These are phyloP conservation scores for Steccherinum ochraceum DNA, from an alignment of 768 basidiomycete species.

Conservation along the genomic window DNA sequence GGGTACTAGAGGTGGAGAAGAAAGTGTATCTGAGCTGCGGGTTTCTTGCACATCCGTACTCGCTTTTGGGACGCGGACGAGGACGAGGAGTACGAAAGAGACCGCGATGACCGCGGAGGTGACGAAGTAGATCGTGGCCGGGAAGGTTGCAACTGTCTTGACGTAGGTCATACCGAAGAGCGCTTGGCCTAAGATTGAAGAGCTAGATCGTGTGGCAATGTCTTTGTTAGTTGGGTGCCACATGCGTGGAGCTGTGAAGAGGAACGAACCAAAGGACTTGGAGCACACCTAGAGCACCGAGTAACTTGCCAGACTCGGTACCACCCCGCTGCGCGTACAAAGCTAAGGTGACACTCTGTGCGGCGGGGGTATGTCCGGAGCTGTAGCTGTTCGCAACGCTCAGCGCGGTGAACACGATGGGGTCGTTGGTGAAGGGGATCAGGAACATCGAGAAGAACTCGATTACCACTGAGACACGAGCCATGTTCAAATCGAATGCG, in stretches of 20 bases:
- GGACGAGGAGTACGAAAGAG: constrained; percentile 38
- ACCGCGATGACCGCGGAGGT: constrained; percentile 33
- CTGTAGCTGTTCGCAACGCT: constrained; percentile 51
- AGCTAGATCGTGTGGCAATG: too few species aligned
- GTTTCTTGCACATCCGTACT: constrained; percentile 11
- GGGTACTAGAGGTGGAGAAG: too few species aligned
- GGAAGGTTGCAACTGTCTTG: constrained; percentile 63
- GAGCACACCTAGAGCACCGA: constrained; percentile 74
- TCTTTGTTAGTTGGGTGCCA: too few species aligned
- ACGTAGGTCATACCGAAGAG: constrained; percentile 68
- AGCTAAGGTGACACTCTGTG: constrained; percentile 67
- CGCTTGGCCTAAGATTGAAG: constrained; percentile 64
- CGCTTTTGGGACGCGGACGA: constrained; percentile 37
- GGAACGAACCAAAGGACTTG: constrained; percentile 53
- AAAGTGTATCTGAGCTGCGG: constrained; percentile 2
- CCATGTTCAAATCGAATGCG: constrained; percentile 63
- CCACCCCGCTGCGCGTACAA: constrained; percentile 51
- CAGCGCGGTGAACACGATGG: constrained; percentile 44
- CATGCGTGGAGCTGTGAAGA: too few species aligned
- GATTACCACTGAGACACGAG: constrained; percentile 53
- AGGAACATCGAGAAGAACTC: constrained; percentile 46
- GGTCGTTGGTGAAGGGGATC: constrained; percentile 36
- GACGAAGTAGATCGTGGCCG: constrained; percentile 64
- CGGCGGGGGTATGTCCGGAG: constrained; percentile 56
- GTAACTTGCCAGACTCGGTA: constrained; percentile 65